A percentile compares a stretch with the other conserved stretches of the same genome.
Evolutionary conservation across 306 rosid genomes (phyloP).

Genomic region (Dalbergia oliveri): DNA sequence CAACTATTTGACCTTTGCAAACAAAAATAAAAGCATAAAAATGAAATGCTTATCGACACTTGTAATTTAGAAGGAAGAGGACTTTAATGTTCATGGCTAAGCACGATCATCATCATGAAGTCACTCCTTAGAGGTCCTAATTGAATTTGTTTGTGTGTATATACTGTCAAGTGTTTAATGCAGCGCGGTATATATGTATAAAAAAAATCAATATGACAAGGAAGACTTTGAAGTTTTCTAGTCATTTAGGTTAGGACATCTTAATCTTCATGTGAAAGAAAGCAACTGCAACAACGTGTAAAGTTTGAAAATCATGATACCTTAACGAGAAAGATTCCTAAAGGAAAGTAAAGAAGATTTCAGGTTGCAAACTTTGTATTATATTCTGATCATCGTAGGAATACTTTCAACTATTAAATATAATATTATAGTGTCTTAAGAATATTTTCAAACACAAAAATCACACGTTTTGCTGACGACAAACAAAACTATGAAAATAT

Average conservation of each 20-base stretch:
- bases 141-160: too few species aligned
- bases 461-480: not conserved
- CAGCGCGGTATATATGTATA: not conserved
- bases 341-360: not conserved
- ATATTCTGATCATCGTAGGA: too few species aligned
- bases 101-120: not conserved
- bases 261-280: not conserved
- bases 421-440: not conserved
- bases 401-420: too few species aligned
- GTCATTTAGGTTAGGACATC: not conserved
- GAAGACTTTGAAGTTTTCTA: not conserved
- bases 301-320: not conserved
- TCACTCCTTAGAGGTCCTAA: not conserved
- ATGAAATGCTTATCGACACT: not conserved
- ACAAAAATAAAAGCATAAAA: not conserved
- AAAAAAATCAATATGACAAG: not conserved
- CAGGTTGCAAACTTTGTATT: not conserved
- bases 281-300: not conserved
- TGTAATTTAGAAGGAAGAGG: not conserved
- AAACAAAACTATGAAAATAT: not conserved
- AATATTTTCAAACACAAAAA: not conserved
- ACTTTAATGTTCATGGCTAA: not conserved
- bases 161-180: not conserved
- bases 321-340: not conserved
- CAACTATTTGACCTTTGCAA: not conserved